phyloP scores from a whole-genome alignment of 129 eudicot species.

The Arctium lappa region DNA sequence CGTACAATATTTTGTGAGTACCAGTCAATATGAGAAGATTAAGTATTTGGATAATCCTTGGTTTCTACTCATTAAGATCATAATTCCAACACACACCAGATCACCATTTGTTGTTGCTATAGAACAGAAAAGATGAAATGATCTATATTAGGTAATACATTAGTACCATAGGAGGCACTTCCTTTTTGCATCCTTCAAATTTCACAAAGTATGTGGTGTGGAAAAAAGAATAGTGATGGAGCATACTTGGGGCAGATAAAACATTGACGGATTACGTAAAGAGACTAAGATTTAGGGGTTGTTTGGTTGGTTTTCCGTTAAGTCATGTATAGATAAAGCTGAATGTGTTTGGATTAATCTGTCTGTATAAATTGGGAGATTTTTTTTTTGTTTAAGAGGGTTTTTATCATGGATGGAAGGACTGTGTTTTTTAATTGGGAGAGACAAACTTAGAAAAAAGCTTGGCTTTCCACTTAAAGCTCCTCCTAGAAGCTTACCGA shows the following conservation, averaged over 20 bases:
- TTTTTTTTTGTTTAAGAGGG: background rate
- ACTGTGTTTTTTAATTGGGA: background rate
- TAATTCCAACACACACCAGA: background rate
- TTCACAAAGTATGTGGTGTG: background rate
- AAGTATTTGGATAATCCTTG: background rate
- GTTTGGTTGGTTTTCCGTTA: background rate
- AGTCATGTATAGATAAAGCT: background rate
- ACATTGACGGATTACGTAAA: background rate
- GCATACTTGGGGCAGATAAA: no score
- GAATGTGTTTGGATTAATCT: background rate
- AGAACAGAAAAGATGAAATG: background rate
- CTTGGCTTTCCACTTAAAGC: background rate
- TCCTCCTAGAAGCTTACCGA: background rate
- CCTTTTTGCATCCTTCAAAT: background rate
- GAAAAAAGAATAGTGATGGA: background rate
- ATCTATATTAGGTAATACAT: background rate
- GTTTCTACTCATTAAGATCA: background rate
- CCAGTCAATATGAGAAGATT: background rate
- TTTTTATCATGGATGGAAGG: background rate
- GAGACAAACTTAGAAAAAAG: background rate
- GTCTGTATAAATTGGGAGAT: background rate
- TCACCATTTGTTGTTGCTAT: background rate
- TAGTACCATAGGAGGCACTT: background rate
- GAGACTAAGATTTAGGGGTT: background rate
- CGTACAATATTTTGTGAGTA: background rate